These are phyloP conservation scores for Pneumocystis murina DNA, from an alignment of 1,139 yeast species.

Conservation along the genomic window DNA sequence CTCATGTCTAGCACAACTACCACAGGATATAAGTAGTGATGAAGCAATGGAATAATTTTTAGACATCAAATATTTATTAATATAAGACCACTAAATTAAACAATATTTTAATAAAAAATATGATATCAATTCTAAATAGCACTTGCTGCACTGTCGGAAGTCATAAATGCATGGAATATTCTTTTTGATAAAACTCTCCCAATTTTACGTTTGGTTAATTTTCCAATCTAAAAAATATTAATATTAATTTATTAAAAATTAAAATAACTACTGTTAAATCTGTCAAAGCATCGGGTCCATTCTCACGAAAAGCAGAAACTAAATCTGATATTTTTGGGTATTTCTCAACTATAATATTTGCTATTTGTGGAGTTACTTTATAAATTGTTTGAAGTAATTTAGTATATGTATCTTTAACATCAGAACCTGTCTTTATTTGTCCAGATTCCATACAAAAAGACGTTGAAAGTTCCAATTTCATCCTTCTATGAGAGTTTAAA, in stretches of 20 bases:
- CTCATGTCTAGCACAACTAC: neutral
- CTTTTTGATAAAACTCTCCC: neutral
- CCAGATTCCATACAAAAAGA: slow-evolving; percentile 15
- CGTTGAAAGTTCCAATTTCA: neutral
- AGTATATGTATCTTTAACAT: slow-evolving; percentile 12
- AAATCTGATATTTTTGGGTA: slow-evolving; percentile 3
- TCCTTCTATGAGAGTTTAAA: slow-evolving; percentile 1
- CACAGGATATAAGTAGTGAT: neutral
- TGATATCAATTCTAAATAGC: neutral
- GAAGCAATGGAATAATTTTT: neutral
- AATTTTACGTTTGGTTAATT: neutral
- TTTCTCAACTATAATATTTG: slow-evolving; percentile 10
- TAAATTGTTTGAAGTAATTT: slow-evolving; percentile 12
- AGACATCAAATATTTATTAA: neutral
- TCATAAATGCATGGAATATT: slow-evolving; percentile 1
- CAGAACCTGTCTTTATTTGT: slow-evolving; percentile 14
- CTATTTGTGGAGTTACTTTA: slow-evolving; percentile 14
- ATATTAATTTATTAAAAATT: neutral
- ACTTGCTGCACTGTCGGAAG: neutral
- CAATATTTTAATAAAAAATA: neutral
- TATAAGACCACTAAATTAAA: neutral
- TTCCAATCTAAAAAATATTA: neutral
- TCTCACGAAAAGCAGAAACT: neutral
- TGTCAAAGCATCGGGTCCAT: neutral
- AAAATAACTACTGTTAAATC: neutral